These are phyloP conservation scores for Xylona heveae DNA, from an alignment of 495 filamentous ascomycete genomes.

Conservation along the genomic window DNA sequence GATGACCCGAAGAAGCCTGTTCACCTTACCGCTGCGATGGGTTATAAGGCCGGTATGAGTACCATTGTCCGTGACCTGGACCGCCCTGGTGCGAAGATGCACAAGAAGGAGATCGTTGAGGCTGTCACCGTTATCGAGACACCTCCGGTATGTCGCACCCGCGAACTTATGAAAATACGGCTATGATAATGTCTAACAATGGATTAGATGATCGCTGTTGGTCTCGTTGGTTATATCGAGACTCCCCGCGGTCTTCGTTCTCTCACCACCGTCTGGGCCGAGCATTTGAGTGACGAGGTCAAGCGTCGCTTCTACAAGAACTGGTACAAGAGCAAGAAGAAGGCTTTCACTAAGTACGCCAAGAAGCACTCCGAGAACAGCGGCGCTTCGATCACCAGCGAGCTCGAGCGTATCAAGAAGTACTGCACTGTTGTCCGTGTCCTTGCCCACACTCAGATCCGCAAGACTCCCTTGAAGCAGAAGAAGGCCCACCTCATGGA, in stretches of 20 bases:
- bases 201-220: conserved; percentile 88
- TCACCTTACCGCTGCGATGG: conserved; percentile 94
- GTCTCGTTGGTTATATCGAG: conserved; percentile 99
- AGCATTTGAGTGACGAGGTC: conserved; percentile 95
- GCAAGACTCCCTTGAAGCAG: conserved; percentile 98
- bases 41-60: conserved; percentile 99
- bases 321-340: conserved; percentile 99
- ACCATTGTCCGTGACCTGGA: conserved; percentile 99
- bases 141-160: conserved; percentile 64
- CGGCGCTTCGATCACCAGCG: conserved; percentile 76
- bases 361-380: conserved; percentile 94
- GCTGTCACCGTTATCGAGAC: conserved; percentile 98
- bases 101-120: conserved; percentile 99
- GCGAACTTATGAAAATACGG: not conserved
- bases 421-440: conserved; percentile 99
- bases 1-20: conserved; percentile 99
- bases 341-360: conserved; percentile 99
- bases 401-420: conserved; percentile 99
- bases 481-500: conserved; percentile 99
- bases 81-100: conserved; percentile 96
- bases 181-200: conserved; percentile 37
- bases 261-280: conserved; percentile 98
- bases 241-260: conserved; percentile 98
- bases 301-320: conserved; percentile 99
- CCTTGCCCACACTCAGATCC: conserved; percentile 97